These are phyloP conservation scores for Triticum monococcum DNA, from an alignment of 176 grass and related monocot genomes.

Conservation along the genomic window DNA sequence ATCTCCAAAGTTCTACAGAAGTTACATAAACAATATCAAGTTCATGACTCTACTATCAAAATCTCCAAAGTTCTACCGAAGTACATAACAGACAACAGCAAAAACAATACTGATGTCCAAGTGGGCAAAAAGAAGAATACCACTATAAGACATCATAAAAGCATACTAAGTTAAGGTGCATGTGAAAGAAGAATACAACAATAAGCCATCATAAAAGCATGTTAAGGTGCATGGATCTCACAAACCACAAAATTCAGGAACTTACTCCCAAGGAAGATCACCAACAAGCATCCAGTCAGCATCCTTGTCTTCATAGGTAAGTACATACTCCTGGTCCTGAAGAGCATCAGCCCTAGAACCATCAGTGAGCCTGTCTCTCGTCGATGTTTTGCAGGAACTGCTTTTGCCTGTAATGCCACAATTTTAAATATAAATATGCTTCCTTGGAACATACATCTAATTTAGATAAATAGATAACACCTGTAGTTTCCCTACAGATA, in stretches of 20 bases:
- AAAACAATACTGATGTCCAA: no score
- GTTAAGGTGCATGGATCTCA: background rate
- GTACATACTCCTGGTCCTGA: slow-evolving; percentile 69
- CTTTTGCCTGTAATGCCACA: slow-evolving; percentile 43
- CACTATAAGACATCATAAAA: background rate
- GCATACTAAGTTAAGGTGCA: no score
- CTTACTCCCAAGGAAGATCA: slow-evolving; percentile 80
- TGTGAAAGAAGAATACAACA: no score
- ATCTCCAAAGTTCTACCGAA: background rate
- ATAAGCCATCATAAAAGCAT: background rate
- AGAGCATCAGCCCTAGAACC: slow-evolving; percentile 56
- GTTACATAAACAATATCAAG: background rate
- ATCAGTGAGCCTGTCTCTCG: slow-evolving; percentile 50
- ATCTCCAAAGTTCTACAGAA: background rate
- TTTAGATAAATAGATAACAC: background rate
- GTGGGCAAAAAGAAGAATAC: background rate
- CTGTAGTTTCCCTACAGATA: no score
- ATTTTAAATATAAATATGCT: background rate
- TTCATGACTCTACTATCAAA: background rate
- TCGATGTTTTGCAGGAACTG: slow-evolving; percentile 34
- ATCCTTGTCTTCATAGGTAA: slow-evolving; percentile 78
- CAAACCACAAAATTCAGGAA: slow-evolving; percentile 5
- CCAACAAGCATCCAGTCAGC: slow-evolving; percentile 85
- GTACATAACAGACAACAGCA: no score
- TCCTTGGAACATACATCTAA: background rate